Evolutionary conservation across 805 yeast genomes (phyloP).

Genomic region (Nakazawaea siamensis): DNA sequence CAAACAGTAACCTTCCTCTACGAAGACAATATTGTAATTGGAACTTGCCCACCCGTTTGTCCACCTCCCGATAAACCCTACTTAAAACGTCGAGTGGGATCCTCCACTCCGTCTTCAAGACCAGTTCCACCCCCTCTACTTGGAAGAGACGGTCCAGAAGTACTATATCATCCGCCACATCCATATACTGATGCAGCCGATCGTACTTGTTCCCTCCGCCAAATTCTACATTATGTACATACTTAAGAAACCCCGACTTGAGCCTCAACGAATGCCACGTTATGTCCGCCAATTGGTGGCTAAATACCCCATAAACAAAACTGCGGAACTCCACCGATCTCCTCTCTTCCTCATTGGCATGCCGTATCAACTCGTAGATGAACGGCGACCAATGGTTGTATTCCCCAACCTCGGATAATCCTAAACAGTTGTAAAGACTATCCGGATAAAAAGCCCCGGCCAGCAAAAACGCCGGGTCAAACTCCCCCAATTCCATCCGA

Average conservation of each 20-base stretch:
- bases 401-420: conserved; percentile 45
- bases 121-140: conserved; percentile 2
- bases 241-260: conserved; percentile 45
- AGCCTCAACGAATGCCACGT: conserved; percentile 60
- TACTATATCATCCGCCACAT: conserved; percentile 59
- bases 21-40: conserved; percentile 41
- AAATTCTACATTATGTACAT: conserved; percentile 46
- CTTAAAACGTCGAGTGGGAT: conserved; percentile 36
- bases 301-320: conserved; percentile 48
- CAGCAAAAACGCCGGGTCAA: conserved; percentile 26
- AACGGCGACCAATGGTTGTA: conserved; percentile 68
- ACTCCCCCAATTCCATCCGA: conserved; percentile 25
- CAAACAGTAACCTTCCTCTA: conserved; percentile 31
- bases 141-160: conserved; percentile 22
- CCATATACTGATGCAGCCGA: conserved; percentile 47
- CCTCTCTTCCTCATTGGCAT: not conserved
- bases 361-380: conserved; percentile 26
- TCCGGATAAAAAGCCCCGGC: conserved; percentile 69
- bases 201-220: conserved; percentile 29
- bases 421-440: conserved; percentile 54
- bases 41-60: conserved; percentile 16
- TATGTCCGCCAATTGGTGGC: conserved; percentile 59
- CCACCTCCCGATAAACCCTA: conserved; percentile 25
- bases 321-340: conserved; percentile 10
- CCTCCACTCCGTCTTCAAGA: conserved; percentile 27